phyloP scores from a whole-genome alignment of 768 basidiomycete genomes.

The Serendipita vermifera region DNA sequence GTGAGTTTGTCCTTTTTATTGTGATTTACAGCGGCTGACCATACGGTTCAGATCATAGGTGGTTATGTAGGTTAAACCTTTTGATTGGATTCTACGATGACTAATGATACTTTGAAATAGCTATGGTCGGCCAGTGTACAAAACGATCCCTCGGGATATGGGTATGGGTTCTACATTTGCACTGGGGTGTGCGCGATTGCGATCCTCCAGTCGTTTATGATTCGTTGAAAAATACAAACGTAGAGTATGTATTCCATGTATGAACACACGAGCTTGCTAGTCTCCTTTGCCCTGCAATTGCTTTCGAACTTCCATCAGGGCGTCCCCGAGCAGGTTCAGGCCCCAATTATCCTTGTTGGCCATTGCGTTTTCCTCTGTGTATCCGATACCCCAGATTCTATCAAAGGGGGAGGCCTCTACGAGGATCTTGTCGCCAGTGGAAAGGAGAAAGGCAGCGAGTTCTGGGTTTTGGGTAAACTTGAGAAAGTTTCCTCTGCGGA shows the following conservation, averaged over 20 bases:
- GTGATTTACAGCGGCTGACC: not conserved
- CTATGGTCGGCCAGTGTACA: slow-evolving; percentile 63
- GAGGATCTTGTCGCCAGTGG: slow-evolving; percentile 46
- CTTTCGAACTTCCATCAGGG: slow-evolving; percentile 31
- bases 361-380: slow-evolving; percentile 37
- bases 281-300: slow-evolving; percentile 24
- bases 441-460: slow-evolving; percentile 30
- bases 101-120: slow-evolving; percentile 26
- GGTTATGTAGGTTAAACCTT: slow-evolving; percentile 56
- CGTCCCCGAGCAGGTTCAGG: slow-evolving; percentile 41
- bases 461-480: slow-evolving; percentile 42
- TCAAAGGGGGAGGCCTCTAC: slow-evolving; percentile 57
- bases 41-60: slow-evolving; percentile 38
- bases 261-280: too few relatives aligned
- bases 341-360: slow-evolving; percentile 36
- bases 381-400: slow-evolving; percentile 53
- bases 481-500: slow-evolving; percentile 38
- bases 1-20: slow-evolving; percentile 18
- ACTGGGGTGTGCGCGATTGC: slow-evolving; percentile 47
- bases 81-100: not conserved
- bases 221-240: slow-evolving; percentile 33
- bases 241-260: too few relatives aligned
- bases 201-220: slow-evolving; percentile 59
- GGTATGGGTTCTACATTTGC: slow-evolving; percentile 60
- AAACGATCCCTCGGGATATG: slow-evolving; percentile 56